Base-by-base conservation (phyloP, 75 land plant species). In the Pinus tabuliformis region DNA sequence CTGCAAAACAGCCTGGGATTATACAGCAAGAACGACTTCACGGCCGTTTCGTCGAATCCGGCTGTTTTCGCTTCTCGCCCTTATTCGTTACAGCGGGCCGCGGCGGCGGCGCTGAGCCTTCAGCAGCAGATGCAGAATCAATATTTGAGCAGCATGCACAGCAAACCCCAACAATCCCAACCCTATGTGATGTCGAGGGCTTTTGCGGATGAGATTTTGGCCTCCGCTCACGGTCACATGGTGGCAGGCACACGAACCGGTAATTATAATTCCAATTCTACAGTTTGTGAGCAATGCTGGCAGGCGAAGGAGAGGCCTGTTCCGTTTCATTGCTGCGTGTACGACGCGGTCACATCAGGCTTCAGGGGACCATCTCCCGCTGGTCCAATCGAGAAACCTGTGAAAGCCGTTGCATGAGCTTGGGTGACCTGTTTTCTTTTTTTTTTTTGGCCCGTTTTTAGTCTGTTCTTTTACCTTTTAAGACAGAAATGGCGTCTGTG, bases 281-380 rank as follows among this genome's bases (percentile, higher is more conserved):
- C 24, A 8, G 76, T 78, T 6, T 88, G 90, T 71, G 85, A 79
- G 61, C 62, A 78, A 30, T 86, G 90, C 60, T 22, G 21, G 72
- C 62, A 36, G 15, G 77, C 81, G 58, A 73, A 81, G 71, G 73
- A 56, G 14, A 37, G 56, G 18, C 83, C 83, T 54, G 73, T 82
- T 30, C 86, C 87, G 59, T 94, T 94, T 80, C 97, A 94, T 72
- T 76, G 68, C 52, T 94, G 97, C 73, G 89, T 87, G 17, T 54
- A 84, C 75, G 97, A 94, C 83, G 78, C 75, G 30, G 84, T 92
- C 11, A 78, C 80, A 26, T 52, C 15, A 58, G 91, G 86, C 17
- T 89, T 89, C 81, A 73, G 88, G 71, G 89, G 89, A n/a, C 88
- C 88, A 13, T 87, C 91, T 16, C 80, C 84, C 3, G 91, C 87